phyloP scores from a whole-genome alignment of 495 filamentous ascomycete genomes.

The Aspergillus taichungensis region DNA sequence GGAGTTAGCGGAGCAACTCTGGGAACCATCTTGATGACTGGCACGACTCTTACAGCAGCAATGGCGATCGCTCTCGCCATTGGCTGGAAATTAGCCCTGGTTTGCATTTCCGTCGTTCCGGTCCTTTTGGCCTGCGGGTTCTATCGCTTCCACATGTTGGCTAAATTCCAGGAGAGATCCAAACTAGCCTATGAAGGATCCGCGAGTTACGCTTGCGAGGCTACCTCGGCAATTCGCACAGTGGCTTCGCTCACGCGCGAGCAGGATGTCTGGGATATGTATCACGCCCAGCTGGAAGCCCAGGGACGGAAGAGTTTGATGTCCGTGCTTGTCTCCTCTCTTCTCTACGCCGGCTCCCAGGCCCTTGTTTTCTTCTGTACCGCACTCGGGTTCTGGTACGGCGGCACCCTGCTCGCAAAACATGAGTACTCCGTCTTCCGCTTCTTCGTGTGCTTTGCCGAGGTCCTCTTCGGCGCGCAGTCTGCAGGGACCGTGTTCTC shows the following conservation, averaged over 20 bases:
- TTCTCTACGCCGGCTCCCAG: constrained; percentile 73
- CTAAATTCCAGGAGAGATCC: constrained; percentile 59
- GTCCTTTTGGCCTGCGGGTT: constrained; percentile 73
- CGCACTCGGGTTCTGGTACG: constrained; percentile 93
- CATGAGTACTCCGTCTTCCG: constrained; percentile 63
- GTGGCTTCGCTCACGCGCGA: constrained; percentile 87
- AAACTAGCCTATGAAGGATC: constrained; percentile 65
- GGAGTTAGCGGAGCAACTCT: constrained; percentile 75
- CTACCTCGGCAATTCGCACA: constrained; percentile 82
- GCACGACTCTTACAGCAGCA: constrained; percentile 63
- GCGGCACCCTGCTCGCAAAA: constrained; percentile 66
- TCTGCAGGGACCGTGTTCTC: constrained; percentile 83
- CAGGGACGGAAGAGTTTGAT: constrained; percentile 55
- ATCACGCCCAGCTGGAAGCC: constrained; percentile 55
- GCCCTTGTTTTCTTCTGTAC: constrained; percentile 71
- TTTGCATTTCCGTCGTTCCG: constrained; percentile 70
- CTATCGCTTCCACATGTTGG: constrained; percentile 77
- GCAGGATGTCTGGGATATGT: constrained; percentile 63
- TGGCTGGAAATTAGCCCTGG: constrained; percentile 87
- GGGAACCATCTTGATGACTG: constrained; percentile 67
- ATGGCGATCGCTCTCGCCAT: constrained; percentile 58
- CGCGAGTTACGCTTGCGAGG: constrained; percentile 83
- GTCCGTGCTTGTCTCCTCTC: constrained; percentile 58
- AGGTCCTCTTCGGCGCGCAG: constrained; percentile 76
- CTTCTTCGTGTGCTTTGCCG: constrained; percentile 78